phyloP scores from a whole-genome alignment of 2,329 filamentous ascomycete species.

The Huntiella abstrusa region DNA sequence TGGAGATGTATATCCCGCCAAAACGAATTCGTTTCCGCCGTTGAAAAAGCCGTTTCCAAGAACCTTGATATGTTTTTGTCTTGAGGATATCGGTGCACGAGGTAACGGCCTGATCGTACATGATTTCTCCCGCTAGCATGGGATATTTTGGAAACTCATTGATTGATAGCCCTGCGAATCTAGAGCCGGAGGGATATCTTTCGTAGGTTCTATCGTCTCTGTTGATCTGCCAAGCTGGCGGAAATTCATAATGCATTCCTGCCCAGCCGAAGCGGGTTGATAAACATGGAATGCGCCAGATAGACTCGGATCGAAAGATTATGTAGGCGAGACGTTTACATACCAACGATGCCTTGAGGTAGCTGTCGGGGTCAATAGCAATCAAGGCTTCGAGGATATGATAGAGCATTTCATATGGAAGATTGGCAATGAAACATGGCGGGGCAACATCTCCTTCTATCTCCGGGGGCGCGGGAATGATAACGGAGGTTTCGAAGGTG shows the following conservation, averaged over 20 bases:
- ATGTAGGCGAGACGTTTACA: slow-evolving; percentile 80
- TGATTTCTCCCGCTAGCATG: slow-evolving; percentile 14
- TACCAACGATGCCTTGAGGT: slow-evolving; percentile 56
- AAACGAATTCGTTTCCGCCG: slow-evolving; percentile 73
- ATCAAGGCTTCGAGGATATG: slow-evolving; percentile 62
- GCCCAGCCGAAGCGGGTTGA: slow-evolving; percentile 58
- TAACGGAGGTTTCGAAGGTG: slow-evolving; percentile 52
- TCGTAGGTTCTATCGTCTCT: neutral
- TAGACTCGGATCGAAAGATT: slow-evolving; percentile 61
- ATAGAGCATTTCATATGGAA: slow-evolving; percentile 71
- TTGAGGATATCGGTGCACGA: slow-evolving; percentile 18
- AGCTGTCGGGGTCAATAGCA: slow-evolving; percentile 54
- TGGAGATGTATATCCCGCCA: slow-evolving; percentile 91
- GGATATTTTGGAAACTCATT: slow-evolving; percentile 17
- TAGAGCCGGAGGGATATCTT: neutral
- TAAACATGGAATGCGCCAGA: slow-evolving; percentile 65
- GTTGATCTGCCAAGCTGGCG: neutral
- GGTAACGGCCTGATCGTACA: slow-evolving; percentile 10
- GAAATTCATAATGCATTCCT: slow-evolving; percentile 65
- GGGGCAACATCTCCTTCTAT: slow-evolving; percentile 54
- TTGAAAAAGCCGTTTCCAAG: slow-evolving; percentile 57
- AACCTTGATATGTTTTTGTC: slow-evolving; percentile 26
- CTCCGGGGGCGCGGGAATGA: slow-evolving; percentile 46
- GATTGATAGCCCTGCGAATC: neutral
- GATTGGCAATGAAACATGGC: slow-evolving; percentile 56